A percentile compares a stretch with the other conserved stretches of the same genome.
Evolutionary conservation across 2,329 filamentous ascomycete species (phyloP).

Genomic region (Cordyceps javanica): DNA sequence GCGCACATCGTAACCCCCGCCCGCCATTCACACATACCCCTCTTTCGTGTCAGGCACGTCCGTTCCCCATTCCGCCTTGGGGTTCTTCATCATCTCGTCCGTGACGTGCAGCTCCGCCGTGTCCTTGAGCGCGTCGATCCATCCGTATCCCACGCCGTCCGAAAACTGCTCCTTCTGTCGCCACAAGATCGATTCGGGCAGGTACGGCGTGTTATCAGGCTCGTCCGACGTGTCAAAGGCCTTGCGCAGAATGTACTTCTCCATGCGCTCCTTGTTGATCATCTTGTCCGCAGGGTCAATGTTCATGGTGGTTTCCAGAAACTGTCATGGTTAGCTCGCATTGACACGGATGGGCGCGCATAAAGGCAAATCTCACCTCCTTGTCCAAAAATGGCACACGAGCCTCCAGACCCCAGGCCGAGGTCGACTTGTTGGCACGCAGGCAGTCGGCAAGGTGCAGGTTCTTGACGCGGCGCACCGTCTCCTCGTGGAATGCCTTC

Average conservation of each 20-base stretch:
- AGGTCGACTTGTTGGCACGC: slow-evolving; percentile 97
- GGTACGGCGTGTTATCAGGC: slow-evolving; percentile 73
- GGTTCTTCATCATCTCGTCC: slow-evolving; percentile 98
- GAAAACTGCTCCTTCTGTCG: slow-evolving; percentile 99
- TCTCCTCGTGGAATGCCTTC: slow-evolving; percentile 92
- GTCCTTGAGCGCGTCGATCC: slow-evolving; percentile 97
- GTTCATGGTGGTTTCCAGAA: slow-evolving; percentile 88
- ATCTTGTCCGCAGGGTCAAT: slow-evolving; percentile 94
- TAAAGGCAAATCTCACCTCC: slow-evolving; percentile 42
- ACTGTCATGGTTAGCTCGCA: slow-evolving; percentile 42
- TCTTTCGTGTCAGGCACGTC: slow-evolving; percentile 97
- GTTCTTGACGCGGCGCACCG: slow-evolving; percentile 90
- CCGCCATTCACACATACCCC: slow-evolving; percentile 52
- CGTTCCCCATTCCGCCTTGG: slow-evolving; percentile 89
- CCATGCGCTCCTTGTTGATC: slow-evolving; percentile 82
- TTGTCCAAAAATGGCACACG: slow-evolving; percentile 98
- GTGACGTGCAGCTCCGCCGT: slow-evolving; percentile 83
- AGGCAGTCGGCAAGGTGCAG: slow-evolving; percentile 94
- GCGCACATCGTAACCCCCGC: not conserved
- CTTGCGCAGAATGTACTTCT: slow-evolving; percentile 97
- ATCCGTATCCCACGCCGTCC: slow-evolving; percentile 96
- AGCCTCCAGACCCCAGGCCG: slow-evolving; percentile 95
- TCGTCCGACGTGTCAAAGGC: slow-evolving; percentile 92
- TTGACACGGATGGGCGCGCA: not conserved
- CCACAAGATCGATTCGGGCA: slow-evolving; percentile 95